Evolutionary conservation across 139 green algal species (phyloP).

Genomic region (Coccomyxa sp.): DNA sequence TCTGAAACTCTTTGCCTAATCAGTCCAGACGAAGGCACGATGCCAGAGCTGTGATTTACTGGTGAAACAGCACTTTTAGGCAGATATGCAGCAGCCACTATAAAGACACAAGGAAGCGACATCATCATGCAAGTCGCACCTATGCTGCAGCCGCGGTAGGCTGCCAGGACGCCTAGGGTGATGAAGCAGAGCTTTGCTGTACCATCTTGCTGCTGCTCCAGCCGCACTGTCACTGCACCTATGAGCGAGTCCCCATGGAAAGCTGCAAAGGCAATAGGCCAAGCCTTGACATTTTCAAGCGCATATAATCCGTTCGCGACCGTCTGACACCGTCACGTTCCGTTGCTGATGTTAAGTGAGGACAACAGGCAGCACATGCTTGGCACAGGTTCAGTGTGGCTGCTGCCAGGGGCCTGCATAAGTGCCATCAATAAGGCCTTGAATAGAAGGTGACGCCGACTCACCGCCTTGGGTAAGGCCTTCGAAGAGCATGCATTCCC

Average conservation of each 20-base stretch:
- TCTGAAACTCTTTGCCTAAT: too few species aligned
- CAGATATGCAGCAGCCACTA: too few species aligned
- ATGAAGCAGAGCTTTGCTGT: background rate
- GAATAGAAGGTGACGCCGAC: background rate
- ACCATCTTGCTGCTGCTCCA: background rate
- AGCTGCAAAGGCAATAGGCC: background rate
- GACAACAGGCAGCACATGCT: background rate
- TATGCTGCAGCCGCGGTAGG: background rate
- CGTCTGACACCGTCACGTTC: background rate
- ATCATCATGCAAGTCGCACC: background rate
- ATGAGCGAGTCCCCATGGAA: background rate
- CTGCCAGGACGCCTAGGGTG: background rate
- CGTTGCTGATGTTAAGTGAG: background rate
- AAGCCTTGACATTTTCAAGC: background rate
- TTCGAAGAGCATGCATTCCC: slow-evolving; percentile 38
- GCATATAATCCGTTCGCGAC: background rate
- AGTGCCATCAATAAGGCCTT: background rate
- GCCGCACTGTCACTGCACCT: background rate
- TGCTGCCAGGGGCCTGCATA: background rate
- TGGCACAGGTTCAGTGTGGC: background rate
- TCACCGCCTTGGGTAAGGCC: slow-evolving; percentile 35
- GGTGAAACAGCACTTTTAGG: too few species aligned
- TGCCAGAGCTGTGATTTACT: background rate
- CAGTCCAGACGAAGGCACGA: too few species aligned
- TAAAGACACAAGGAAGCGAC: too few species aligned